A percentile compares a stretch with the other conserved stretches of the same genome.
Conservation (phyloP, 2,329 filamentous ascomycete species). For the Aspergillus tubingensis region DNA sequence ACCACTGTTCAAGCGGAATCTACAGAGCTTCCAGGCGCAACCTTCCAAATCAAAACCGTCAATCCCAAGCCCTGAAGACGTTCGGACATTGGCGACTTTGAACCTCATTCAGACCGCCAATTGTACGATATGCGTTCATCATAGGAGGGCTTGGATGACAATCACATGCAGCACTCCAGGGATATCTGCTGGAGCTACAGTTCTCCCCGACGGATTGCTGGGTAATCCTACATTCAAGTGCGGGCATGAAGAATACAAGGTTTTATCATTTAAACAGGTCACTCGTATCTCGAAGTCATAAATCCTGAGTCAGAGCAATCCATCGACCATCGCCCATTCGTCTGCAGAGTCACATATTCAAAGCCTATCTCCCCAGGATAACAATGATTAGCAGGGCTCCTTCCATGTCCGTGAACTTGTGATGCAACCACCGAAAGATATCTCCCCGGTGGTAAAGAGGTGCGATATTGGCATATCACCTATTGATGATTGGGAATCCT, state of each 20-base stretch:
- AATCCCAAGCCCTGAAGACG: constrained; percentile 61
- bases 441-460: constrained; percentile 13
- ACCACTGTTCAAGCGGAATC: constrained; percentile 91
- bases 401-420: constrained; percentile 23
- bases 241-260: constrained; percentile 11
- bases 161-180: not conserved
- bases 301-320: constrained; percentile 18
- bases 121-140: not conserved
- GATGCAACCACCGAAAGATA: constrained; percentile 18
- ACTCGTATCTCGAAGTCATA: constrained; percentile 16
- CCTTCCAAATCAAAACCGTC: constrained; percentile 92
- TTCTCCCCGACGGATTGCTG: not conserved
- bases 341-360: constrained; percentile 39
- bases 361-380: constrained; percentile 48
- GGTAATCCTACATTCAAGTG: not conserved
- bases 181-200: not conserved
- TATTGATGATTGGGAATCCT: constrained; percentile 25
- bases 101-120: not conserved
- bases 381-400: constrained; percentile 39
- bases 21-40: constrained; percentile 79
- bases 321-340: constrained; percentile 23
- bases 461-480: constrained; percentile 21
- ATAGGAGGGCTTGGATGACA: not conserved
- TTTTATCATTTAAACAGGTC: constrained; percentile 19
- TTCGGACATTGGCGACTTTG: not conserved